Percentiles rank a stretch among this genome's conserved stretches.
These are phyloP conservation scores for Colletotrichum liaoningense DNA, from an alignment of 2,329 filamentous ascomycete species.

Conservation along the genomic window DNA sequence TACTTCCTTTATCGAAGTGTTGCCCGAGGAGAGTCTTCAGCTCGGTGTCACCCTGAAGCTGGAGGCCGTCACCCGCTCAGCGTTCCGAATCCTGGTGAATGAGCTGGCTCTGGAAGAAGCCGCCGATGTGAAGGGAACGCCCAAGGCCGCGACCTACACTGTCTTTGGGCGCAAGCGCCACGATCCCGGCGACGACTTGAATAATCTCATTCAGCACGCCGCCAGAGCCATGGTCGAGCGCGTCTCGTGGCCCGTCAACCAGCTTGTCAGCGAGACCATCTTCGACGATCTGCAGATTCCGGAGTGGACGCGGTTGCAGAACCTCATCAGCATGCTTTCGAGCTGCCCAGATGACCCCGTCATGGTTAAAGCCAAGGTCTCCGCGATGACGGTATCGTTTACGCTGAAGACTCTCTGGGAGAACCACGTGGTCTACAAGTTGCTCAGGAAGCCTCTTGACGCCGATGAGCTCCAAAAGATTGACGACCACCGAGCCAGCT, in stretches of 20 bases:
- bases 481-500: constrained; percentile 51
- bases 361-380: constrained; percentile 34
- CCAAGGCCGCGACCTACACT: constrained; percentile 39
- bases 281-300: constrained; percentile 43
- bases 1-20: constrained; percentile 68
- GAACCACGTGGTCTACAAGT: constrained; percentile 14
- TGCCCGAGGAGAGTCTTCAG: constrained; percentile 70
- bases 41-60: constrained; percentile 64
- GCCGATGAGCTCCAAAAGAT: constrained; percentile 24
- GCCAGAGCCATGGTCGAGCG: constrained; percentile 63
- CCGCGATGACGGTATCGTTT: constrained; percentile 34
- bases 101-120: constrained; percentile 66
- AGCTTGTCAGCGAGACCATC: constrained; percentile 47
- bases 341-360: not conserved
- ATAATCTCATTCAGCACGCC: constrained; percentile 69
- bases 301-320: constrained; percentile 49
- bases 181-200: constrained; percentile 63
- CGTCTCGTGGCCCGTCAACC: constrained; percentile 45
- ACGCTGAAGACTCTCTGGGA: constrained; percentile 26
- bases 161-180: constrained; percentile 60
- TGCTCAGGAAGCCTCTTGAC: not conserved
- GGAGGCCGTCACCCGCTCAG: constrained; percentile 53
- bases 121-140: constrained; percentile 29
- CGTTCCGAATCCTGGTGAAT: constrained; percentile 72
- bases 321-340: constrained; percentile 42